A percentile compares a stretch with the other conserved stretches of the same genome.
Conservation (phyloP, 2,329 filamentous ascomycete genomes). For the Curvularia sp. region DNA sequence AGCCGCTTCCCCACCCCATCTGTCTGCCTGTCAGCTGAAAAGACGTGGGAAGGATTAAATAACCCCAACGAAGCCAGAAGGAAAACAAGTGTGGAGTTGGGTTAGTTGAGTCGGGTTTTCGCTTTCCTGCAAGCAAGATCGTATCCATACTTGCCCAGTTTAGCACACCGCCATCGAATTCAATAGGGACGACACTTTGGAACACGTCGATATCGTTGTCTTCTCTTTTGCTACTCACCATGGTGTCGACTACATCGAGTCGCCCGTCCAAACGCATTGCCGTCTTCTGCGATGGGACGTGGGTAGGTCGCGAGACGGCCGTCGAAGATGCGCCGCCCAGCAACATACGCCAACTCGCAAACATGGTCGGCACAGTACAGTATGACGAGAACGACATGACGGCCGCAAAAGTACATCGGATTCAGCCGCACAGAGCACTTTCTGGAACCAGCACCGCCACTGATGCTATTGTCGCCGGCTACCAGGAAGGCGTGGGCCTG, state of each 20-base stretch:
- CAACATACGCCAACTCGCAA: constrained; percentile 45
- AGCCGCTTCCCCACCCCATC: not conserved
- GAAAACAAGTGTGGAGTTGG: not conserved
- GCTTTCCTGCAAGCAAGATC: not conserved
- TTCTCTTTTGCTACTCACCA: constrained; percentile 2
- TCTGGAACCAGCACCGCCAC: not conserved
- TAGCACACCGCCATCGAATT: not conserved
- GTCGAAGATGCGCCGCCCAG: constrained; percentile 37
- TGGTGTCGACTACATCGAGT: constrained; percentile 16
- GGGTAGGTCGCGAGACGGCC: constrained; percentile 46
- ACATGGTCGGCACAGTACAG: constrained; percentile 41
- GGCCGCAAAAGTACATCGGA: constrained; percentile 34
- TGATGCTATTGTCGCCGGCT: constrained; percentile 41
- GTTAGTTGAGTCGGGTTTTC: not conserved
- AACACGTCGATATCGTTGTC: not conserved
- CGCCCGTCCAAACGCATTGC: constrained; percentile 37
- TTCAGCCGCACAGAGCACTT: constrained; percentile 17
- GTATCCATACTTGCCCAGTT: not conserved
- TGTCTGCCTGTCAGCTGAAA: constrained; percentile 4
- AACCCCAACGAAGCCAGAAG: not conserved
- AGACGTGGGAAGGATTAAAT: not conserved
- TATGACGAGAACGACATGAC: constrained; percentile 18
- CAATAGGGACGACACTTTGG: not conserved
- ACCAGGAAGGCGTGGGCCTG: constrained; percentile 49
- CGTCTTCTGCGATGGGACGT: constrained; percentile 49